Percentiles rank a stretch among this genome's conserved stretches.
Evolutionary conservation across 2,329 filamentous ascomycete species (phyloP).

Genomic region (Bisporella sp.): DNA sequence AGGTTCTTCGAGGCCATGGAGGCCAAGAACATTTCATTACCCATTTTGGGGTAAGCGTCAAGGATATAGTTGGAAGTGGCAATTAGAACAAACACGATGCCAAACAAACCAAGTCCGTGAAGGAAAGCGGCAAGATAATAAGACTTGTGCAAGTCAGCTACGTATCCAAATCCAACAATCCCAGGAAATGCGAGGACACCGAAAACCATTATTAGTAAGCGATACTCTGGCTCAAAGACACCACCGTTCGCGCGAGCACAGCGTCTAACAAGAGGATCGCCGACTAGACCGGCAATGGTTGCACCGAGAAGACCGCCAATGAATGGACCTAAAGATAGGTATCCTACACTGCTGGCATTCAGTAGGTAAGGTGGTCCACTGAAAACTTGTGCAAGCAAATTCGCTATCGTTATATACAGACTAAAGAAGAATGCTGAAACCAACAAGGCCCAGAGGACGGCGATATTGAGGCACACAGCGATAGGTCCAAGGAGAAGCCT

Average conservation of each 20-base stretch:
- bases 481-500: no score
- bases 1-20: conserved; percentile 38
- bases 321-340: conserved; percentile 33
- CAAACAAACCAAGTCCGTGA: conserved; percentile 21
- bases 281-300: conserved; percentile 25
- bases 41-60: conserved; percentile 33
- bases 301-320: conserved; percentile 30
- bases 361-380: conserved; percentile 38
- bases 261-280: no score
- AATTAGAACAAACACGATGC: conserved; percentile 25
- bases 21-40: conserved; percentile 35
- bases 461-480: conserved; percentile 35
- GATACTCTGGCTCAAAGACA: conserved; percentile 40
- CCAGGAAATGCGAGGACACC: conserved; percentile 28
- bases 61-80: conserved; percentile 27
- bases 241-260: no score
- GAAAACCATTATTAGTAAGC: conserved; percentile 32
- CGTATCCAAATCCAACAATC: conserved; percentile 30
- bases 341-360: conserved; percentile 33
- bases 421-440: conserved; percentile 35
- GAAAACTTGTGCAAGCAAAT: conserved; percentile 39
- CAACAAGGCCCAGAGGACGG: conserved; percentile 43
- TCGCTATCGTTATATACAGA: conserved; percentile 35
- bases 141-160: conserved; percentile 21
- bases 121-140: conserved; percentile 13